phyloP scores from a whole-genome alignment of 768 basidiomycete species.

The Leccinum uliginosum region DNA sequence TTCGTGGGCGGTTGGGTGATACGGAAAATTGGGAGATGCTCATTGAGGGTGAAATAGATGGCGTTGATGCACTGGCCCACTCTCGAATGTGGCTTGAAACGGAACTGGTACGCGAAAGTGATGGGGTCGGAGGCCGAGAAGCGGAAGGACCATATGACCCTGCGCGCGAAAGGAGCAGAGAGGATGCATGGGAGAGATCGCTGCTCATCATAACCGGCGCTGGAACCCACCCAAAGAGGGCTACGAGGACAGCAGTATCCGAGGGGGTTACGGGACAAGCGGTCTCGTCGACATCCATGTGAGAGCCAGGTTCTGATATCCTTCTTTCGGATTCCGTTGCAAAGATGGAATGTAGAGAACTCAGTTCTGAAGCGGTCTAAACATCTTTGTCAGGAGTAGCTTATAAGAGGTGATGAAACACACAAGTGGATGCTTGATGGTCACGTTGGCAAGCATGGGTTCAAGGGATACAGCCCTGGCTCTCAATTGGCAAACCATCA shows the following conservation, averaged over 20 bases:
- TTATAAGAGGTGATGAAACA: slow-evolving; percentile 18
- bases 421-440: slow-evolving; percentile 73
- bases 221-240: slow-evolving; percentile 49
- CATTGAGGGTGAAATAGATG: slow-evolving; percentile 17
- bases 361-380: slow-evolving; percentile 57
- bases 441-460: slow-evolving; percentile 46
- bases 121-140: slow-evolving; percentile 29
- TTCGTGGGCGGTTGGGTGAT: slow-evolving; percentile 13
- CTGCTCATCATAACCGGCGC: slow-evolving; percentile 25
- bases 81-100: slow-evolving; percentile 22
- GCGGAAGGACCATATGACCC: slow-evolving; percentile 27
- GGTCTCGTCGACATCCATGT: slow-evolving; percentile 9
- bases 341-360: slow-evolving; percentile 47
- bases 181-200: slow-evolving; percentile 11
- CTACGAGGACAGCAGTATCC: slow-evolving; percentile 36
- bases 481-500: slow-evolving; percentile 59
- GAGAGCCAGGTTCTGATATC: slow-evolving; percentile 26
- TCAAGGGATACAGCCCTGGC: slow-evolving; percentile 50
- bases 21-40: slow-evolving; percentile 16
- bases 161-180: slow-evolving; percentile 22
- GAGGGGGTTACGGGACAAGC: slow-evolving; percentile 26
- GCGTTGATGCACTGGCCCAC: slow-evolving; percentile 19
- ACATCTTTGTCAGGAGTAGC: slow-evolving; percentile 6
- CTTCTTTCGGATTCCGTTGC: slow-evolving; percentile 23
- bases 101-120: slow-evolving; percentile 31